Percentiles rank a stretch among this genome's conserved stretches.
These are phyloP conservation scores for Rhodotorula sp. DNA, from an alignment of 1,284 basidiomycete genomes.

Conservation along the genomic window DNA sequence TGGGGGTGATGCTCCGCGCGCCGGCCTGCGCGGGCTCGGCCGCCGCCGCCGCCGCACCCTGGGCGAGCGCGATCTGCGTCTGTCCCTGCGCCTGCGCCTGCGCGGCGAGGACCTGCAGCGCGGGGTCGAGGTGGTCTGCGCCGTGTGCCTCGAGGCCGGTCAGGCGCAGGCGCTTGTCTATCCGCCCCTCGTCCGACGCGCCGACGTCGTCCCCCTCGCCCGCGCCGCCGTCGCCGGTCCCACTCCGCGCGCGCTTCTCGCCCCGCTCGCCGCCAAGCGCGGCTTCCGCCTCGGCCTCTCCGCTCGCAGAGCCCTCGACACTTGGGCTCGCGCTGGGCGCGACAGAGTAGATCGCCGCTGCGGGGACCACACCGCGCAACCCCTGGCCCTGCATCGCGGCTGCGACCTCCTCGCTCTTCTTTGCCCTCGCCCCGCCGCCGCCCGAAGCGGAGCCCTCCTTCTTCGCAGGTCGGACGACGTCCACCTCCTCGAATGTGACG, in stretches of 20 bases:
- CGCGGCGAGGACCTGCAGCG: slow-evolving; percentile 17
- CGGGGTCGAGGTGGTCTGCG: slow-evolving; percentile 13
- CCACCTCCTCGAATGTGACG: slow-evolving; percentile 23
- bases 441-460: neutral
- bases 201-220: neutral
- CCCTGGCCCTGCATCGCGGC: neutral
- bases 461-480: slow-evolving; percentile 9
- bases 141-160: neutral
- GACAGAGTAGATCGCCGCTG: neutral
- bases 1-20: neutral
- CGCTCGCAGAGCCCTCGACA: neutral
- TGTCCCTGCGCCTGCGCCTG: neutral
- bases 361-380: neutral
- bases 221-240: neutral
- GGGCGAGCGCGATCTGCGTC: neutral
- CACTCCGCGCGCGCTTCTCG: neutral
- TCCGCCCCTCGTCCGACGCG: neutral
- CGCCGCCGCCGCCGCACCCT: neutral
- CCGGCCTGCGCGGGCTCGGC: neutral
- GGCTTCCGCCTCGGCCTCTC: neutral
- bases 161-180: slow-evolving; percentile 24
- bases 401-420: neutral
- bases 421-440: neutral
- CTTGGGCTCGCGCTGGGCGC: neutral
- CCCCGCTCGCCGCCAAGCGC: neutral